Conservation (phyloP, 2,329 filamentous ascomycete species). For the Aspergillus novoparasiticus region DNA sequence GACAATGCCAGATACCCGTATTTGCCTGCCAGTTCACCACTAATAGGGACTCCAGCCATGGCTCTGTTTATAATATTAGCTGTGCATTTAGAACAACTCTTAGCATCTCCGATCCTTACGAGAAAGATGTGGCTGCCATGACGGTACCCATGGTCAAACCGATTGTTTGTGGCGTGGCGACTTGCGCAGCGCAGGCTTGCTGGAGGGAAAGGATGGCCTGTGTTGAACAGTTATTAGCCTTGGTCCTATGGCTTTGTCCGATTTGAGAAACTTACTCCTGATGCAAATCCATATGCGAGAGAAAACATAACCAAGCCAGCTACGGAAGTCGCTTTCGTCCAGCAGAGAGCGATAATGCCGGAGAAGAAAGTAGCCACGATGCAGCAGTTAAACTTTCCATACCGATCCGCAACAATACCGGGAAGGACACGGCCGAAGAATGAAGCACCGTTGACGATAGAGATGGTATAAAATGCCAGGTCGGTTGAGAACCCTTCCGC, state of each 20-base stretch:
- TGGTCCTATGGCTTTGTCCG: neutral
- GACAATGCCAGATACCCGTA: conserved; percentile 47
- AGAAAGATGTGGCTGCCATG: conserved; percentile 46
- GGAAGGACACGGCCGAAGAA: conserved; percentile 42
- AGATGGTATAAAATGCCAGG: conserved; percentile 42
- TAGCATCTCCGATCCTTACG: conserved; percentile 33
- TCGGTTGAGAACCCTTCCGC: conserved; percentile 30
- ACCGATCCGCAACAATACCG: conserved; percentile 39
- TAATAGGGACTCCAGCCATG: conserved; percentile 47
- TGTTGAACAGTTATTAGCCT: neutral
- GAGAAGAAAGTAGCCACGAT: conserved; percentile 34
- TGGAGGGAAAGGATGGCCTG: conserved; percentile 53
- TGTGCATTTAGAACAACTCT: neutral
- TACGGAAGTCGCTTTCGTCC: conserved; percentile 46
- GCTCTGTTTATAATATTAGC: conserved; percentile 28
- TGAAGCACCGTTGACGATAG: conserved; percentile 41
- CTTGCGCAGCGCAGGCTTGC: conserved; percentile 47
- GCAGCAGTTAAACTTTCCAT: conserved; percentile 37
- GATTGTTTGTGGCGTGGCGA: conserved; percentile 42
- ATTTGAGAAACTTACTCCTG: conserved; percentile 37
- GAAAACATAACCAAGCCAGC: conserved; percentile 50
- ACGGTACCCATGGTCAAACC: conserved; percentile 48
- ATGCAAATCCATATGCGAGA: conserved; percentile 50
- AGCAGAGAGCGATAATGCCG: conserved; percentile 48
- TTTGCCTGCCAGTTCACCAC: conserved; percentile 41